A percentile compares a stretch with the other conserved stretches of the same genome.
These are phyloP conservation scores for Blumeriella jaapii DNA, from an alignment of 2,329 filamentous ascomycete genomes.

Conservation along the genomic window DNA sequence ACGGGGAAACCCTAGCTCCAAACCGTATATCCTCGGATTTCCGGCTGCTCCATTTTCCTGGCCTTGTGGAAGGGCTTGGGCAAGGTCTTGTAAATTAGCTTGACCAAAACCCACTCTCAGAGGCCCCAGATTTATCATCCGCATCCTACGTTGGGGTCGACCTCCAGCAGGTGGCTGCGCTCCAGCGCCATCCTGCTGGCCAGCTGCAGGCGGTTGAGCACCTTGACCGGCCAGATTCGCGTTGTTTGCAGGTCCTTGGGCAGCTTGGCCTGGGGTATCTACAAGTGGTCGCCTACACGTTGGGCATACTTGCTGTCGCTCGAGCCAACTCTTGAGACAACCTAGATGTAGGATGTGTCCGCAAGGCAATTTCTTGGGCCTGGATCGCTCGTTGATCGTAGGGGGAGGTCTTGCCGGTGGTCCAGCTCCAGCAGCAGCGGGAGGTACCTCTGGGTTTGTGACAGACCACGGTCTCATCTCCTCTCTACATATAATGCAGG, in stretches of 20 bases:
- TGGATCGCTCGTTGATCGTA: slow-evolving; percentile 63
- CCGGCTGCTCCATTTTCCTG: slow-evolving; percentile 25
- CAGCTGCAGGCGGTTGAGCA: slow-evolving; percentile 25
- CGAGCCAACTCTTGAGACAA: slow-evolving; percentile 92
- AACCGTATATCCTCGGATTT: slow-evolving; percentile 25
- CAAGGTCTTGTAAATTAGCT: slow-evolving; percentile 54
- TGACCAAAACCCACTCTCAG: slow-evolving; percentile 61
- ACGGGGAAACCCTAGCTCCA: slow-evolving; percentile 26
- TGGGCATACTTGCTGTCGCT: slow-evolving; percentile 93
- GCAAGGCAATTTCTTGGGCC: slow-evolving; percentile 93
- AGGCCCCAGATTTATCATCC: slow-evolving; percentile 63
- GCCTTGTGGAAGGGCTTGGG: slow-evolving; percentile 42
- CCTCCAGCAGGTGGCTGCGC: slow-evolving; percentile 26
- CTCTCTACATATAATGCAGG: slow-evolving; percentile 95
- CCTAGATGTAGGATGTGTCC: slow-evolving; percentile 91
- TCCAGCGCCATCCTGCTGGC: slow-evolving; percentile 30
- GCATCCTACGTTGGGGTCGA: slow-evolving; percentile 33
- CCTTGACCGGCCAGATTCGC: slow-evolving; percentile 20
- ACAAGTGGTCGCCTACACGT: slow-evolving; percentile 82
- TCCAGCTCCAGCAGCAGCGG: slow-evolving; percentile 25
- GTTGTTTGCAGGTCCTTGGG: slow-evolving; percentile 19
- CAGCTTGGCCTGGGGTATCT: slow-evolving; percentile 30
- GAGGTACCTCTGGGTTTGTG: slow-evolving; percentile 35
- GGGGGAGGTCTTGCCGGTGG: slow-evolving; percentile 28
- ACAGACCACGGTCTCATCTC: slow-evolving; percentile 74